Evolutionary conservation across 805 yeast genomes (phyloP).

Genomic region (Blastobotrys parvus): DNA sequence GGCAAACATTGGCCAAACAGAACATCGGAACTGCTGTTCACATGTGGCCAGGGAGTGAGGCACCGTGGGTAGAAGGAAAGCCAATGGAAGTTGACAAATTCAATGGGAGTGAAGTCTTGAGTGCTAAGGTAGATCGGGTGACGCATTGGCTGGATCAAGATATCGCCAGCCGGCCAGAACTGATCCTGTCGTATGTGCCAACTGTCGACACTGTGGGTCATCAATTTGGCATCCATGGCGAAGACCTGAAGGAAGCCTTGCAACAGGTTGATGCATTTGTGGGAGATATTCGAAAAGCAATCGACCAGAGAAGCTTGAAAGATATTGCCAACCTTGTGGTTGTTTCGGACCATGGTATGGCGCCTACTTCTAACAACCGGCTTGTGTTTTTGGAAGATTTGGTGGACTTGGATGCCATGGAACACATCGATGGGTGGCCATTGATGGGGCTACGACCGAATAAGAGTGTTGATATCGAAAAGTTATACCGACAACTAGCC

Average conservation of each 20-base stretch:
- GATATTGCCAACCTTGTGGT: conserved; percentile 65
- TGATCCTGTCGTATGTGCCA: conserved; percentile 72
- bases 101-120: conserved; percentile 54
- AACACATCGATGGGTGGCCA: conserved; percentile 80
- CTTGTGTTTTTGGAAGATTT: conserved; percentile 66
- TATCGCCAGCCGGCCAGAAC: conserved; percentile 55
- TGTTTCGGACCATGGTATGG: conserved; percentile 92
- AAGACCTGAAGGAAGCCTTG: conserved; percentile 46
- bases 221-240: conserved; percentile 57
- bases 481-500: conserved; percentile 31
- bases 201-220: conserved; percentile 77
- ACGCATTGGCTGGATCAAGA: conserved; percentile 60
- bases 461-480: conserved; percentile 32
- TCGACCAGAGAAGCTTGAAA: conserved; percentile 47
- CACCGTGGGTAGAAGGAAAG: conserved; percentile 40
- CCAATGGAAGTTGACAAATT: conserved; percentile 52
- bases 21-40: conserved; percentile 68
- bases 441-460: conserved; percentile 65
- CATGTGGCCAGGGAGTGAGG: conserved; percentile 97
- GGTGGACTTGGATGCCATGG: conserved; percentile 44
- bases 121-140: conserved; percentile 49
- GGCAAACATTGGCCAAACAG: conserved; percentile 66
- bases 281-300: conserved; percentile 38
- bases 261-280: conserved; percentile 59
- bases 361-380: conserved; percentile 69